These are phyloP conservation scores for Saccharomyces pastorianus DNA, from an alignment of 1,139 yeast species.

Conservation along the genomic window DNA sequence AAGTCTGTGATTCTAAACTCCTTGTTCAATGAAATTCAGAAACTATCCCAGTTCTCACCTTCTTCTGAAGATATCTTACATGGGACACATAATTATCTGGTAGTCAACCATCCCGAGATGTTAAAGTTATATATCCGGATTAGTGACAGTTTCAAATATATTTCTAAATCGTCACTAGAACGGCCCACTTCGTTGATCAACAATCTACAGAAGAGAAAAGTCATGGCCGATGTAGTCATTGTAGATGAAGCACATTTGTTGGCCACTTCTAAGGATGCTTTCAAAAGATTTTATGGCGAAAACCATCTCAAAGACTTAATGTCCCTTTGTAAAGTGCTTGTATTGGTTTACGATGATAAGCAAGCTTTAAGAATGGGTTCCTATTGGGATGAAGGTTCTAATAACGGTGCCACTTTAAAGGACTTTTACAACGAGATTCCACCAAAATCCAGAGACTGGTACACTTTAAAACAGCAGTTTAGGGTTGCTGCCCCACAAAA, in stretches of 20 bases:
- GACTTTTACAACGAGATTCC: constrained; percentile 14
- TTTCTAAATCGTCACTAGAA: constrained; percentile 33
- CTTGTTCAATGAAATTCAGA: constrained; percentile 58
- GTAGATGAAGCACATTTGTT: constrained; percentile 39
- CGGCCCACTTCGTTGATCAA: constrained; percentile 38
- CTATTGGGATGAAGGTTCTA: constrained; percentile 32
- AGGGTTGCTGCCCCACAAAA: constrained; percentile 35
- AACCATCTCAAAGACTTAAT: constrained; percentile 36
- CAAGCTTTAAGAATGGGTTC: constrained; percentile 39
- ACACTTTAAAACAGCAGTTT: constrained; percentile 34
- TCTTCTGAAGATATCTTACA: constrained; percentile 15
- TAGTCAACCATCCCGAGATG: constrained; percentile 41
- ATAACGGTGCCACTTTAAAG: constrained; percentile 29
- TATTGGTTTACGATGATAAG: constrained; percentile 37
- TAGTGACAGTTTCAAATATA: constrained; percentile 31
- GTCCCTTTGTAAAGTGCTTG: constrained; percentile 31
- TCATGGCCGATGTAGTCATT: constrained; percentile 32
- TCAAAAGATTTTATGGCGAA: constrained; percentile 35
- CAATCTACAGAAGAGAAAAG: constrained; percentile 20
- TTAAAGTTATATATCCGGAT: constrained; percentile 35
- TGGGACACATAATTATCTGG: constrained; percentile 31
- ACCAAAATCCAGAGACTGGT: constrained; percentile 18
- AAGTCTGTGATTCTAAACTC: constrained; percentile 63
- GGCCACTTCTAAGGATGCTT: constrained; percentile 37
- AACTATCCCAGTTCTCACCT: constrained; percentile 12